Evolutionary conservation across 2,329 filamentous ascomycete species (phyloP).

Genomic region (Paraphaeosphaeria minitans): DNA sequence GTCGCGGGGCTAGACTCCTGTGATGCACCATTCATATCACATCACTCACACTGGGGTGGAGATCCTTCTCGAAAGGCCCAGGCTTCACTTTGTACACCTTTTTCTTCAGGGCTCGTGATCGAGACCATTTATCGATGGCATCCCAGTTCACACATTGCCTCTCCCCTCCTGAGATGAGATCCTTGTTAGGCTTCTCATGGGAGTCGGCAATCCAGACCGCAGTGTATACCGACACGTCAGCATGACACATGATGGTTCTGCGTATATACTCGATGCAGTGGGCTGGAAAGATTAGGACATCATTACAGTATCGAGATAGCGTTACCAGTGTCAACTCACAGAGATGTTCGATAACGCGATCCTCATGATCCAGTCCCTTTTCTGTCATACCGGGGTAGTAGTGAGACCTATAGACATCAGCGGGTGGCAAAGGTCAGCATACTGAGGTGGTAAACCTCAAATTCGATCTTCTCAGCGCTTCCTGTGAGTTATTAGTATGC

Average conservation of each 20-base stretch:
- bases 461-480: neutral
- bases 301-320: neutral
- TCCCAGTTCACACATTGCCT: constrained; percentile 9
- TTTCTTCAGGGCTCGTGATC: neutral
- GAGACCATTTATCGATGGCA: neutral
- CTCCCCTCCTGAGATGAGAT: neutral
- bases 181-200: neutral
- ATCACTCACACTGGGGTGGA: neutral
- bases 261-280: constrained; percentile 10
- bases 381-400: constrained; percentile 11
- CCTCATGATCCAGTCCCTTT: neutral
- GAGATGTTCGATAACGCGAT: neutral
- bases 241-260: constrained; percentile 9
- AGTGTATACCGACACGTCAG: constrained; percentile 6
- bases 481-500: neutral
- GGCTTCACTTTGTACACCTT: constrained; percentile 5
- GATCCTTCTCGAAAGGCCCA: constrained; percentile 7
- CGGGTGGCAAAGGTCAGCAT: neutral
- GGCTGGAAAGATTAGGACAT: neutral
- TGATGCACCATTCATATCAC: neutral
- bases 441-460: neutral
- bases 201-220: constrained; percentile 6
- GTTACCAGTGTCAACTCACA: neutral
- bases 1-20: neutral
- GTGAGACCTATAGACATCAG: neutral